Base-by-base conservation (phyloP, 768 basidiomycete genomes). In the Naganishia friedmannii region DNA sequence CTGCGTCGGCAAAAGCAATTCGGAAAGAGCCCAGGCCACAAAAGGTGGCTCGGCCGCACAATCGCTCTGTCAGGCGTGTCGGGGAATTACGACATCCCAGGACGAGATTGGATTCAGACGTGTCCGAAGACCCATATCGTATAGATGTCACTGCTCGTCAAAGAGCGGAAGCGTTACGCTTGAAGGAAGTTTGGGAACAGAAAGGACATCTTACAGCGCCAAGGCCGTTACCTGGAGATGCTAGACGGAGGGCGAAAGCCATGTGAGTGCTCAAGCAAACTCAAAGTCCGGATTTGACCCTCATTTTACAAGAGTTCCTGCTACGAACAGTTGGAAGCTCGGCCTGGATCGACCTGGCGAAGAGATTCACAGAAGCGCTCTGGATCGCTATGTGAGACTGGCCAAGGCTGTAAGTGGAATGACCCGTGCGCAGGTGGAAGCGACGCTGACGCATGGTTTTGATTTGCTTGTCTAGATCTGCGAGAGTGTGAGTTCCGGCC, bases 361-460 rank as follows among this genome's bases (percentile, higher is more conserved):
- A 32, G 55, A 55, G 28, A 51, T 73, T 3, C 71, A 74, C 37
- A 65, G 72, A 0, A 70, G 63, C 5, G 71, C 73, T 0, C 69
- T 80, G 7, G 77, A 78, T 58, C 73, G 77, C 10, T 80, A 78
- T 67, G 77, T 77, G 1, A 70, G 79, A 19, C 69, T 80, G 0
- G 79, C 79, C n/a, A 63, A 63, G 29, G 60, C 60, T 26, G 60
- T 63, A 46, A 45, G 60, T 37, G 34, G 3, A 1, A 23, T 5
- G 32, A 58, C 1, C 57, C 1, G 7, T 3, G 23, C n/a, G n/a
- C 10, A 2, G 1, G 7, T 8, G 10, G 21, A 34, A 15, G 31
- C 28, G 31, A 58, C 57, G 13, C 31, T 34, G 23, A 34, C n/a
- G 55, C 21, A 3, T 73, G 56, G 71, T 76, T 3, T 73, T 75